Evolutionary conservation across 2,329 filamentous ascomycete genomes (phyloP), one percentile per base, ranked within the genome.

Genomic region (Ophiognomonia clavigignenti-juglandacearum): DNA sequence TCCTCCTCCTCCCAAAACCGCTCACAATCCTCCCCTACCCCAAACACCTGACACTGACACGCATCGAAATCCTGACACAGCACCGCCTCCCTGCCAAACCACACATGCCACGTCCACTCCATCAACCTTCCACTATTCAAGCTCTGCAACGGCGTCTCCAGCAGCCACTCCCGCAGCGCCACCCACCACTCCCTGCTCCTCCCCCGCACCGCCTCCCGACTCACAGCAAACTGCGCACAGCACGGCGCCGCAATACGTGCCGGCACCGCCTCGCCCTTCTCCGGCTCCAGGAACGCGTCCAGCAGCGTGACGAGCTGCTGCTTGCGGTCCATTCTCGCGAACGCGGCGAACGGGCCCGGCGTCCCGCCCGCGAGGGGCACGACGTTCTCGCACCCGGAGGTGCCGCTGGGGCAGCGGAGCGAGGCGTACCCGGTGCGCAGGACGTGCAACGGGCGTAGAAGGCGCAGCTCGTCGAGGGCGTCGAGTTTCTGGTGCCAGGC

Each of bases 401-500:
- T n/a, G n/a, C n/a, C n/a, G n/a, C n/a, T n/a, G 11, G 57, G 68
- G 58, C 80, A 84, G 38, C 80, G 76, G 45, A 79, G 64, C 51
- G 81, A 82, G 65, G 80, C 75, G 59, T 78, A 83, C 3, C 80
- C 80, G 48, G 73, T 61, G 38, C 71, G 62, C 13, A 66, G 64
- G 20, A 82, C 72, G 38, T 75, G 71, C 27, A 70, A 70, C 53
- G 71, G 65, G 53, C 72, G 76, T 41, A 82, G 65, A 19, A 70
- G 66, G 36, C 67, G 63, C 34, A 82, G 64, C 57, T 58, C 54
- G 73, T 76, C 56, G 71, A 68, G 8, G 62, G 68, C 19, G 74
- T 69, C 53, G 77, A 74, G 40, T 67, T 70, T 45, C 68, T 82
- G 82, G 61, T 83, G 80, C 79, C 78, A 83, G 27, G 75, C 72